Evolutionary conservation across 306 rosid genomes (phyloP).

Genomic region (Quercus dentata): DNA sequence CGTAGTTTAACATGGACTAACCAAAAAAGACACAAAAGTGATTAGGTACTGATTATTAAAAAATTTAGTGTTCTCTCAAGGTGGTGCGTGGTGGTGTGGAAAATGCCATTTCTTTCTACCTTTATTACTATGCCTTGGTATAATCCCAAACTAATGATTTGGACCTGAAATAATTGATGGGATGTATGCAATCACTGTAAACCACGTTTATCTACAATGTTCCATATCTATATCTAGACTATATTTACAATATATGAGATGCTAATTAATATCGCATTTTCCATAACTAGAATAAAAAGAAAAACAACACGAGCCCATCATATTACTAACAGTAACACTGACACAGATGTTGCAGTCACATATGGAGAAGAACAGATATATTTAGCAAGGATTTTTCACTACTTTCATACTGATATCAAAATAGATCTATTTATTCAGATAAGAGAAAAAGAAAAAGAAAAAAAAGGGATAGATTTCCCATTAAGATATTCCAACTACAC

Average conservation of each 20-base stretch:
- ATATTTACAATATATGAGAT: not conserved
- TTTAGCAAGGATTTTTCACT: not conserved
- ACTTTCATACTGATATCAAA: not conserved
- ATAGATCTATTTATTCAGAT: not conserved
- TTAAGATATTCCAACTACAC: slow-evolving; percentile 10
- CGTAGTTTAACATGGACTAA: not conserved
- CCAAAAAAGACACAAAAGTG: not conserved
- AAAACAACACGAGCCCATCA: not conserved
- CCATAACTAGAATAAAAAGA: not conserved
- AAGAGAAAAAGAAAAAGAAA: not conserved
- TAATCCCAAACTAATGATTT: not conserved
- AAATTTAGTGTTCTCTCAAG: not conserved
- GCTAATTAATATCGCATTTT: not conserved
- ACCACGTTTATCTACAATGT: not conserved
- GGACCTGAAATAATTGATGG: not conserved
- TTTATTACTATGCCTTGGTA: not conserved
- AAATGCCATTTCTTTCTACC: not conserved
- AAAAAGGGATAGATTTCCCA: not conserved
- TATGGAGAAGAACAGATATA: not conserved
- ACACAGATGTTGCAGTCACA: not conserved
- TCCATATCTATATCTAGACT: not conserved
- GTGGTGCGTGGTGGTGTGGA: not conserved
- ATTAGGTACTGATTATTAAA: not conserved
- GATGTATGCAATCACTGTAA: not conserved
- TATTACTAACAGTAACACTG: not conserved